These are phyloP conservation scores for Monosporascus sp. DNA, from an alignment of 2,329 filamentous ascomycete species.

Conservation along the genomic window DNA sequence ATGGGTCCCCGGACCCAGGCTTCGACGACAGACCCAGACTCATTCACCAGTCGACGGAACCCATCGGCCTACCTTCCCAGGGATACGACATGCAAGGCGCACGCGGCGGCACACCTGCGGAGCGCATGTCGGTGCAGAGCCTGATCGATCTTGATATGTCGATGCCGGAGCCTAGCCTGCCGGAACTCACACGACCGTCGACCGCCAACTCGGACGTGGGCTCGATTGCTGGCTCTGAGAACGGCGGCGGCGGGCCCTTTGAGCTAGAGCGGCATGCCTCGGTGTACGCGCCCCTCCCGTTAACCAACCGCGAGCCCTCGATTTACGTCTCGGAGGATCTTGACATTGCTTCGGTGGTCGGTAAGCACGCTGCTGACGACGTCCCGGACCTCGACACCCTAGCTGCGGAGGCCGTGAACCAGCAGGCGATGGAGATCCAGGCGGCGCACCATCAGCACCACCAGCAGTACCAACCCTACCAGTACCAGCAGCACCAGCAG, in stretches of 20 bases:
- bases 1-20: conserved; percentile 21
- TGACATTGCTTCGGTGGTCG: conserved; percentile 36
- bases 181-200: conserved; percentile 49
- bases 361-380: conserved; percentile 17
- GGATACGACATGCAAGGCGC: conserved; percentile 37
- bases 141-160: conserved; percentile 54
- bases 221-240: conserved; percentile 51
- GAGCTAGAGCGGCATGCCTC: conserved; percentile 60
- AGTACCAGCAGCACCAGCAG: neutral
- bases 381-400: conserved; percentile 17
- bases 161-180: conserved; percentile 42
- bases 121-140: conserved; percentile 37
- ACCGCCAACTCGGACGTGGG: conserved; percentile 55
- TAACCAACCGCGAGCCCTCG: conserved; percentile 46
- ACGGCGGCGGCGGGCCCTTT: conserved; percentile 53
- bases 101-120: conserved; percentile 30
- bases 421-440: neutral
- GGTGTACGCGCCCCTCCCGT: conserved; percentile 38
- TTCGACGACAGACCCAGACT: conserved; percentile 37
- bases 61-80: conserved; percentile 35
- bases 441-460: conserved; percentile 10
- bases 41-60: conserved; percentile 48
- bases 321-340: conserved; percentile 59
- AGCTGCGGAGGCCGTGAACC: neutral
- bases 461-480: neutral